These are phyloP conservation scores for Usnea hakonensis DNA, from an alignment of 495 filamentous ascomycete genomes.

Conservation along the genomic window DNA sequence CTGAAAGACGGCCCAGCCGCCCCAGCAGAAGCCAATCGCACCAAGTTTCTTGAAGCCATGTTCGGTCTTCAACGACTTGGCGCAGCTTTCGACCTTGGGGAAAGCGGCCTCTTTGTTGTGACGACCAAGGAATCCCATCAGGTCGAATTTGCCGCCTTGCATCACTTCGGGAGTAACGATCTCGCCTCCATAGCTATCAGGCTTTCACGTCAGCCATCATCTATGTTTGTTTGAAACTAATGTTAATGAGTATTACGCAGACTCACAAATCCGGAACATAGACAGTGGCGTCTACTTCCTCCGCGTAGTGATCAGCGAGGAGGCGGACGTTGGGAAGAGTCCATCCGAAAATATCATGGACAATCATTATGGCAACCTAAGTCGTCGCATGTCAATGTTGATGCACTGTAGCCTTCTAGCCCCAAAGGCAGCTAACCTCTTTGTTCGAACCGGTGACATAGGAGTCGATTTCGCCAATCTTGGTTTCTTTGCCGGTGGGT, in stretches of 20 bases:
- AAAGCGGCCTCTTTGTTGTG: slow-evolving; percentile 42
- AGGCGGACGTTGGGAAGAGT: slow-evolving; percentile 39
- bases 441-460: slow-evolving; percentile 38
- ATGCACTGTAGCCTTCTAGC: too few relatives aligned
- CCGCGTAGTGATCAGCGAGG: slow-evolving; percentile 44
- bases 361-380: slow-evolving; percentile 14
- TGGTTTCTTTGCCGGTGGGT: slow-evolving; percentile 34
- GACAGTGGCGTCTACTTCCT: slow-evolving; percentile 42
- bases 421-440: slow-evolving; percentile 32
- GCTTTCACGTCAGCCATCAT: not conserved
- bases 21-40: slow-evolving; percentile 55
- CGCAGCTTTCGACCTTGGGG: slow-evolving; percentile 46
- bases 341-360: slow-evolving; percentile 48
- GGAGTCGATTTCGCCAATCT: slow-evolving; percentile 29
- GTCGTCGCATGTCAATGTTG: not conserved
- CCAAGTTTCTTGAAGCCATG: slow-evolving; percentile 36
- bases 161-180: slow-evolving; percentile 30
- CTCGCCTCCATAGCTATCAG: slow-evolving; percentile 30
- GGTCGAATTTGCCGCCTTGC: slow-evolving; percentile 33
- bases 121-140: slow-evolving; percentile 30
- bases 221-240: not conserved
- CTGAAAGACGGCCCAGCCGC: slow-evolving; percentile 49
- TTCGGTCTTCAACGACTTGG: slow-evolving; percentile 35
- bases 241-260: not conserved
- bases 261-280: slow-evolving; percentile 41